These are phyloP conservation scores for Theobroma cacao DNA, from an alignment of 345 rosid species.

Conservation along the genomic window DNA sequence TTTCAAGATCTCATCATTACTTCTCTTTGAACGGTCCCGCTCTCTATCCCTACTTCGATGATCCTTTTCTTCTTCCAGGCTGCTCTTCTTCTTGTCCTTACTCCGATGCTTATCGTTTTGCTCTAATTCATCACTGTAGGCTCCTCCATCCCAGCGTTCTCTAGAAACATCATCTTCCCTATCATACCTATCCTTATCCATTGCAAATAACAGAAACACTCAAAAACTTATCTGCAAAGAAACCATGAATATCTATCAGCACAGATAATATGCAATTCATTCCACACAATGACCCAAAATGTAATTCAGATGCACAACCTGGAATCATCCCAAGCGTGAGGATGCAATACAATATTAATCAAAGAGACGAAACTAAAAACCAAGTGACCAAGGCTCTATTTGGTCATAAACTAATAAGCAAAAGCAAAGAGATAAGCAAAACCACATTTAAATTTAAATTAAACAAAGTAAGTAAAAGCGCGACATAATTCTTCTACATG, in stretches of 20 bases:
- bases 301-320: background rate
- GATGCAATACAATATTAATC: background rate
- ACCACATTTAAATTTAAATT: background rate
- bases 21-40: conserved; percentile 26
- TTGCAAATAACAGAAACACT: background rate
- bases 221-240: background rate
- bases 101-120: conserved; percentile 29
- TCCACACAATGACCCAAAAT: background rate
- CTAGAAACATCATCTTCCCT: background rate
- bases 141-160: conserved; percentile 29
- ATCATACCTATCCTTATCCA: conserved; percentile 12
- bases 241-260: background rate
- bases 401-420: background rate
- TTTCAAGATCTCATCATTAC: conserved; percentile 3
- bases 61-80: conserved; percentile 36
- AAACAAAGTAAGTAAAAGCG: background rate
- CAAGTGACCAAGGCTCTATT: background rate
- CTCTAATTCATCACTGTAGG: conserved; percentile 27
- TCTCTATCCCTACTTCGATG: conserved; percentile 37
- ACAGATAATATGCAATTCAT: background rate
- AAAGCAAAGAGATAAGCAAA: background rate
- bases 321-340: background rate
- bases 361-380: background rate
- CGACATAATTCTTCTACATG: background rate
- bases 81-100: conserved; percentile 33